Base-by-base conservation (phyloP, 164 flowering plant species). In the Sedum album region DNA sequence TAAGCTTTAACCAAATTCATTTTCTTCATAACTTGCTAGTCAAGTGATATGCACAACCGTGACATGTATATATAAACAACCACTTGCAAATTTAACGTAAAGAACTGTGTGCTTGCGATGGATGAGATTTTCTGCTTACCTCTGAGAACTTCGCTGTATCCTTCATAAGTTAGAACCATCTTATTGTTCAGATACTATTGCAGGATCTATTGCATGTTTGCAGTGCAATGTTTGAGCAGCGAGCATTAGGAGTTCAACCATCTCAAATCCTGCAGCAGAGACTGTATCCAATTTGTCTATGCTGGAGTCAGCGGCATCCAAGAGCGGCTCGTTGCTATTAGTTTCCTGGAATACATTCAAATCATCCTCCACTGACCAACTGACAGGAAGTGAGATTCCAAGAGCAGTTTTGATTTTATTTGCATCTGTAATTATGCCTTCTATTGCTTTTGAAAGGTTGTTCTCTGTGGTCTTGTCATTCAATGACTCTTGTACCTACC, bases 261-360 rank as follows among this genome's bases (percentile, higher is more conserved):
- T 92, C 81, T 95, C 99, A 71, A 89, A 75, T 60, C 97, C 99
- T 36, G 93, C 96, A 65, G 94, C 91, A 71, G 91, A 83, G 60
- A 95, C 91, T 33, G 76, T 60, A 71, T 90, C 97, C 17, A 81
- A 68, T 75, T 83, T 90, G 67, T 79, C 87, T 26, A 26, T 25
- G 51, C 68, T 73, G 23, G 78, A 55, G 31, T 75, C 82, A 41
- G 65, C 79, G 51, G 18, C 23, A 26, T 41, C 42, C 68, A 69
- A 73, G 6, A 30, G 41, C 10, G 75, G 31, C 49, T 70, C 80
- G 48, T 51, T 65, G 25, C 25, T 41, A 0, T 17, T 28, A 48
- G 66, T 38, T 57, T 72, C 82, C 49, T 57, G 73, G 20, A 21
- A 15, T 39, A 79, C 73, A 71, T 66, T 76, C 60, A 35, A 28